Evolutionary conservation across 768 basidiomycete genomes (phyloP), one percentile per base, ranked within the genome.

Genomic region (Calocybe gangraenosa): DNA sequence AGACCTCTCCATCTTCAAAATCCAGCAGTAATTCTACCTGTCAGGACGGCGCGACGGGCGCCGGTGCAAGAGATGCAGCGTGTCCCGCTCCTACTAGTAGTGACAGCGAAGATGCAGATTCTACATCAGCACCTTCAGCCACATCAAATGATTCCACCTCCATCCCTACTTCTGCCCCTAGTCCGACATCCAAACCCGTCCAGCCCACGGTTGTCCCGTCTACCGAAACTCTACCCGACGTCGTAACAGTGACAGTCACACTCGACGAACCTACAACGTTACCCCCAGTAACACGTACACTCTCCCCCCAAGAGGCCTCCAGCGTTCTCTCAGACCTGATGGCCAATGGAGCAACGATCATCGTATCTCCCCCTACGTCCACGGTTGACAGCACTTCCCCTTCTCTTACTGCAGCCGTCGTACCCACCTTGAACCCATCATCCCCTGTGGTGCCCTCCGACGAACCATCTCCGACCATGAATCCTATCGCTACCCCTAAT

Each of bases 231-330:
- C 34, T n/a, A 35, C 34, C 6, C 5, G 17, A 14, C 6, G n/a
- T n/a, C 6, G 58, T 63, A 15, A 69, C 69, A 22, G 62, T 66
- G 35, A 66, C 70, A 19, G 53, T 67, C 11, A 64, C 62, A 17
- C 45, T 59, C n/a, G 40, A 51, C 21, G 25, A 51, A 42, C 37
- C 56, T 10, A 60, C 60, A 7, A 64, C 64, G 3, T 57, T 71
- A 32, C 41, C 60, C 3, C 51, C 69, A 13, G 58, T 63, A 17
- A 78, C 75, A 0, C 61, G 64, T 20, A 75, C 73, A 1, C 56
- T 80, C 34, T 59, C 65, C 19, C 73, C 75, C 7, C 51, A 66
- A 9, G 65, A 71, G 23, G 76, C 73, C 3, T 62, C 68, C 13
- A 65, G 63, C 37, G 49, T 74, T 17, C 53, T 76, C 13, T 59